Evolutionary conservation across 345 rosid species (phyloP).

Genomic region (Sapria himalayana): DNA sequence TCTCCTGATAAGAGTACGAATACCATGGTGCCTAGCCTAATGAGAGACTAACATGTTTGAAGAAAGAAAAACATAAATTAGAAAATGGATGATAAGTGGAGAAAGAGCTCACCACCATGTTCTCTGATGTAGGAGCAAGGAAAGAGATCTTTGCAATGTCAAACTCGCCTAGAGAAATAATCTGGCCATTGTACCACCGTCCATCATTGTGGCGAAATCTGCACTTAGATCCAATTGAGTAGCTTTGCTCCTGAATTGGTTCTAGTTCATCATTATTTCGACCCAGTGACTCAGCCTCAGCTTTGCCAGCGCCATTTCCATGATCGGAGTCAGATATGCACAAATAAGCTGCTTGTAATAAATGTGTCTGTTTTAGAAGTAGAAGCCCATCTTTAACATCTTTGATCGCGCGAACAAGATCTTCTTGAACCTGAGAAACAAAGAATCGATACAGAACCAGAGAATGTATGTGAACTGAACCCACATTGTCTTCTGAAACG

Average conservation of each 20-base stretch:
- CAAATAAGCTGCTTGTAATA: slow-evolving; percentile 46
- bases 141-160: slow-evolving; percentile 51
- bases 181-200: slow-evolving; percentile 78
- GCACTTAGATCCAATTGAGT: slow-evolving; percentile 48
- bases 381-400: slow-evolving; percentile 70
- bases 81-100: too few species aligned
- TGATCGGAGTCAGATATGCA: slow-evolving; percentile 13
- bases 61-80: too few species aligned
- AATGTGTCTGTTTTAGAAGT: slow-evolving; percentile 48
- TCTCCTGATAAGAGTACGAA: too few species aligned
- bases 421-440: slow-evolving; percentile 42
- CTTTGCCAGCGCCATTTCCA: slow-evolving; percentile 21
- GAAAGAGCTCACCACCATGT: slow-evolving; percentile 78
- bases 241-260: slow-evolving; percentile 22
- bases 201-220: slow-evolving; percentile 58
- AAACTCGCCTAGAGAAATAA: slow-evolving; percentile 34
- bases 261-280: slow-evolving; percentile 27
- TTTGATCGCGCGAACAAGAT: slow-evolving; percentile 43
- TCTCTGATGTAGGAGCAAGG: slow-evolving; percentile 71
- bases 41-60: too few species aligned
- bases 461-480: too few species aligned
- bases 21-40: too few species aligned
- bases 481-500: too few species aligned
- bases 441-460: too few species aligned
- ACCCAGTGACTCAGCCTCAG: slow-evolving; percentile 28